Evolutionary conservation across 176 grass and related monocot genomes (phyloP).

Genomic region (Secale cereale): DNA sequence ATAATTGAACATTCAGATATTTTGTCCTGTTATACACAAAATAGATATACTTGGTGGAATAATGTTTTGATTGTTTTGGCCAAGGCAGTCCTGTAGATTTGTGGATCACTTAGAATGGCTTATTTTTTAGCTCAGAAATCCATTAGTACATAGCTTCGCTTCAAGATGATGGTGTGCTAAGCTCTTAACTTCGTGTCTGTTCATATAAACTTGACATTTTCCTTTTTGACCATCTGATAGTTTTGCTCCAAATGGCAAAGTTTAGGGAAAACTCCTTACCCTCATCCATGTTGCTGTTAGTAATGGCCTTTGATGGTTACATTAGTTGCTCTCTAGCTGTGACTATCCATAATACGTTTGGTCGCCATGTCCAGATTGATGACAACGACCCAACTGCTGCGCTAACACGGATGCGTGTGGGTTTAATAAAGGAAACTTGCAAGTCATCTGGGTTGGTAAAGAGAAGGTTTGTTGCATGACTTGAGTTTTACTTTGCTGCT

Average conservation of each 20-base stretch:
- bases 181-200: neutral
- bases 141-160: neutral
- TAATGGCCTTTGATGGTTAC: neutral
- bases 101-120: neutral
- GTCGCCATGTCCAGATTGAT: constrained; percentile 38
- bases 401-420: constrained; percentile 55
- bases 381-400: constrained; percentile 60
- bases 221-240: neutral
- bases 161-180: neutral
- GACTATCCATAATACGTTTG: neutral
- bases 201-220: neutral
- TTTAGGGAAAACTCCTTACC: neutral
- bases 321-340: neutral
- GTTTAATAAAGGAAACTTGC: constrained; percentile 73
- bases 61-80: neutral
- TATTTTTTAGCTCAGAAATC: neutral
- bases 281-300: neutral
- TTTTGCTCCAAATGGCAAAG: neutral
- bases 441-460: constrained; percentile 58
- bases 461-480: constrained; percentile 60
- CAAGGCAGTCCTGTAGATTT: neutral
- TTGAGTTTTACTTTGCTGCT: neutral
- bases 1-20: neutral
- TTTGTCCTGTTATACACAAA: neutral
- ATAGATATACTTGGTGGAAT: neutral